Evolutionary conservation across 2,329 filamentous ascomycete species (phyloP).

Genomic region (Cercospora zeina): DNA sequence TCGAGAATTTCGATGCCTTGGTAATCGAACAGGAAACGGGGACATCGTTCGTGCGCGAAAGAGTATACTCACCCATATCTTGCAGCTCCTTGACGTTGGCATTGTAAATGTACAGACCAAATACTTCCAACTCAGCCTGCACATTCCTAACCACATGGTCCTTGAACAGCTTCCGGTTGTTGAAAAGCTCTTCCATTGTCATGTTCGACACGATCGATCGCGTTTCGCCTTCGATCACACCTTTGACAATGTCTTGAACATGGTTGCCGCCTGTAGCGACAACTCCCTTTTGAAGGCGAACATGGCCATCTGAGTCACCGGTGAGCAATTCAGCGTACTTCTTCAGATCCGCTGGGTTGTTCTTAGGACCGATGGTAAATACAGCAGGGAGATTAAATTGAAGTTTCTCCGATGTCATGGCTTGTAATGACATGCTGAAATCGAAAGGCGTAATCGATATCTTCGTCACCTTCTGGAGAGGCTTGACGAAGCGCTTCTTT

Average conservation of each 20-base stretch:
- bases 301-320: constrained; percentile 56
- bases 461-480: constrained; percentile 60
- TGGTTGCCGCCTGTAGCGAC: constrained; percentile 58
- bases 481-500: constrained; percentile 73
- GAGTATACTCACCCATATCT: constrained; percentile 57
- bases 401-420: constrained; percentile 87
- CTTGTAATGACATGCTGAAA: constrained; percentile 78
- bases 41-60: background rate
- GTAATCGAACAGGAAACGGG: background rate
- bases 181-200: constrained; percentile 92
- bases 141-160: constrained; percentile 62
- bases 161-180: constrained; percentile 50
- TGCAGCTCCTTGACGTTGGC: constrained; percentile 84
- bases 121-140: constrained; percentile 75
- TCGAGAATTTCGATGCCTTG: background rate
- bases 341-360: constrained; percentile 67
- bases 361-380: constrained; percentile 80
- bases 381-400: constrained; percentile 80
- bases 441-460: constrained; percentile 62
- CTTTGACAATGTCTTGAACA: constrained; percentile 82
- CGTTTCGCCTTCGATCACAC: constrained; percentile 86
- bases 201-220: constrained; percentile 79
- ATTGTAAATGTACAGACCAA: constrained; percentile 68
- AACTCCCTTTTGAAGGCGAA: constrained; percentile 39
- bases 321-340: constrained; percentile 79